phyloP scores from a whole-genome alignment of 75 land plant species.

The Gnetum montanum region DNA sequence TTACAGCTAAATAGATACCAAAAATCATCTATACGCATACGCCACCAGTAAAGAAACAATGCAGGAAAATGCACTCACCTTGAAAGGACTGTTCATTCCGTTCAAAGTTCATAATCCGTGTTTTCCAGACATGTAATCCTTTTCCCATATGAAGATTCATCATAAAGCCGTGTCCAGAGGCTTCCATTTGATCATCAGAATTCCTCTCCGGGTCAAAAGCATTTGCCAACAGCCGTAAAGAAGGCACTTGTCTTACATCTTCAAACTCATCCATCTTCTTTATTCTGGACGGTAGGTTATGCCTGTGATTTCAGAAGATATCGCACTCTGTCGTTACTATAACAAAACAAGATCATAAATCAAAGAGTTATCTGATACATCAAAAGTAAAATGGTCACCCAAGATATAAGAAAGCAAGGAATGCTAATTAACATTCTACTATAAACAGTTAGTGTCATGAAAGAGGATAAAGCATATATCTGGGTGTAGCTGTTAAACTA shows the following conservation, averaged over 20 bases:
- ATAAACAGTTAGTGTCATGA: too few species aligned
- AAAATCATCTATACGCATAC: too few species aligned
- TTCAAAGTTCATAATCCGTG: slow-evolving; percentile 43
- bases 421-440: too few species aligned
- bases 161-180: slow-evolving; percentile 30
- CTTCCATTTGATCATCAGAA: slow-evolving; percentile 60
- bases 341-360: too few species aligned
- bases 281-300: slow-evolving; percentile 52
- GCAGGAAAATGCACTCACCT: too few species aligned
- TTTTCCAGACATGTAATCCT: slow-evolving; percentile 64
- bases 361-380: background rate
- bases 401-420: background rate
- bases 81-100: slow-evolving; percentile 30
- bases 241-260: slow-evolving; percentile 21
- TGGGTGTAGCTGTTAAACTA: too few species aligned
- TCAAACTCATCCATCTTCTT: slow-evolving; percentile 44
- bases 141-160: slow-evolving; percentile 73
- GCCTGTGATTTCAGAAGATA: slow-evolving; percentile 47
- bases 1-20: too few species aligned
- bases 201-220: slow-evolving; percentile 20
- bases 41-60: too few species aligned
- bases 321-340: too few species aligned
- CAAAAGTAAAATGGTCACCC: background rate
- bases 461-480: too few species aligned
- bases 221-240: slow-evolving; percentile 16